Percentiles rank a stretch among this genome's conserved stretches.
phyloP scores from a whole-genome alignment of 2,329 filamentous ascomycete genomes.

The Sclerotinia spermophila region DNA sequence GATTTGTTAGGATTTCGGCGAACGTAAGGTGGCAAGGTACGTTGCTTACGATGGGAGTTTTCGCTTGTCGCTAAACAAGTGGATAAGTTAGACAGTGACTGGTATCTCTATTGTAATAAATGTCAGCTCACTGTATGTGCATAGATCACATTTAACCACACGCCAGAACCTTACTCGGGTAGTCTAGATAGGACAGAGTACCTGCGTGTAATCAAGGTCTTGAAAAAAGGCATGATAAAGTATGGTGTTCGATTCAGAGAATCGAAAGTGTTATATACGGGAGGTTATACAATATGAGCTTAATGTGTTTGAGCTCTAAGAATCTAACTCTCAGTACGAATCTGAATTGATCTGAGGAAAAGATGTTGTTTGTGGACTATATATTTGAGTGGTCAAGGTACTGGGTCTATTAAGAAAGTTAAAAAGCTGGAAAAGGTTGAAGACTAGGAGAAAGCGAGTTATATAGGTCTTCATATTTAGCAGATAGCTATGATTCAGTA shows the following conservation, averaged over 20 bases:
- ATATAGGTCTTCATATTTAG: background rate
- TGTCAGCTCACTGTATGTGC: background rate
- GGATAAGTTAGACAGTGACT: accelerated
- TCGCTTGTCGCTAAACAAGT: background rate
- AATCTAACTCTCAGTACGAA: background rate
- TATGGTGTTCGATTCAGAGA: background rate
- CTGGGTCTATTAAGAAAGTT: background rate
- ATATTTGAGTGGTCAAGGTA: background rate
- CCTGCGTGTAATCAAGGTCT: background rate
- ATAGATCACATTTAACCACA: accelerated
- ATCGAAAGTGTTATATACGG: background rate
- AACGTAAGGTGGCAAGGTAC: too few species aligned
- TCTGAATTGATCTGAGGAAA: background rate
- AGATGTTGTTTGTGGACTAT: background rate
- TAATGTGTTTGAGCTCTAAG: background rate
- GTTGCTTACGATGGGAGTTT: background rate
- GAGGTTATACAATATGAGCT: background rate
- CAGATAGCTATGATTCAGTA: background rate
- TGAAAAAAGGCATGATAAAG: background rate
- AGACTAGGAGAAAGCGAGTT: background rate
- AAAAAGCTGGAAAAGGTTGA: background rate
- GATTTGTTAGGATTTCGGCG: too few species aligned
- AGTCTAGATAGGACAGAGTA: background rate
- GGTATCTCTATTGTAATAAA: accelerated
- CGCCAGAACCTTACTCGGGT: background rate